These are phyloP conservation scores for Takakia lepidozioides DNA, from an alignment of 225 moss, liverwort and hornwort species.

Conservation along the genomic window DNA sequence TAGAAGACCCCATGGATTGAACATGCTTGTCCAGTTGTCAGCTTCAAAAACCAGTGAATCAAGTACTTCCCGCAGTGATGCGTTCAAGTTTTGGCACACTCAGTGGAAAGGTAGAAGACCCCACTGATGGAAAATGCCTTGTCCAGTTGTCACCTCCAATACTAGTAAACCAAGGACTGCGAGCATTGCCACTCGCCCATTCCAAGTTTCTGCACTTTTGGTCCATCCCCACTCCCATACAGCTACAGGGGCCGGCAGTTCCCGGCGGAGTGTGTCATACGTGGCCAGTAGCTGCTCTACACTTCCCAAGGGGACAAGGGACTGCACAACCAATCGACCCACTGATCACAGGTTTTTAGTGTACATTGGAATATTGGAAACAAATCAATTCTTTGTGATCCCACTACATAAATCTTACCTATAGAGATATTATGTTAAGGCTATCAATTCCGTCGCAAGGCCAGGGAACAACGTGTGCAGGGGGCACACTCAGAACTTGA, in stretches of 20 bases:
- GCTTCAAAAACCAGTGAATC: too few relatives aligned
- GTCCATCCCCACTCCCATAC: conserved; percentile 99
- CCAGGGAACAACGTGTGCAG: too few relatives aligned
- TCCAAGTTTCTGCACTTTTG: conserved; percentile 97
- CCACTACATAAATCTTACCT: too few relatives aligned
- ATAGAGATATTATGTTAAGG: too few relatives aligned
- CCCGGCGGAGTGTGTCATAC: conserved; percentile 89
- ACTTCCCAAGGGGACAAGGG: conserved; percentile 89
- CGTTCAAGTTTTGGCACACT: conserved; percentile 1
- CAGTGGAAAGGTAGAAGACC: conserved; percentile 67
- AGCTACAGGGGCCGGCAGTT: conserved; percentile 85
- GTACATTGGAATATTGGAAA: too few relatives aligned
- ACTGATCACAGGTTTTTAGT: too few relatives aligned
- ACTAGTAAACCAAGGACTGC: conserved; percentile 78
- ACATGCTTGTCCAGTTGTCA: too few relatives aligned
- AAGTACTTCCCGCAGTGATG: too few relatives aligned
- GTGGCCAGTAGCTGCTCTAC: conserved; percentile 90
- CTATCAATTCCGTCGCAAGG: too few relatives aligned
- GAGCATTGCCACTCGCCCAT: conserved; percentile 92
- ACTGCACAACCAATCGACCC: conserved; percentile 65
- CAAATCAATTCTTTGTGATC: too few relatives aligned
- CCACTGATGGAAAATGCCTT: conserved; percentile 93
- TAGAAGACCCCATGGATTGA: too few relatives aligned
- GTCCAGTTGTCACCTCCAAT: conserved; percentile 88
- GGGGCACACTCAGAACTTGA: too few relatives aligned